Evolutionary conservation across 176 grass and related monocot genomes (phyloP), one percentile per base, ranked within the genome.

Genomic region (Oryza nivara): DNA sequence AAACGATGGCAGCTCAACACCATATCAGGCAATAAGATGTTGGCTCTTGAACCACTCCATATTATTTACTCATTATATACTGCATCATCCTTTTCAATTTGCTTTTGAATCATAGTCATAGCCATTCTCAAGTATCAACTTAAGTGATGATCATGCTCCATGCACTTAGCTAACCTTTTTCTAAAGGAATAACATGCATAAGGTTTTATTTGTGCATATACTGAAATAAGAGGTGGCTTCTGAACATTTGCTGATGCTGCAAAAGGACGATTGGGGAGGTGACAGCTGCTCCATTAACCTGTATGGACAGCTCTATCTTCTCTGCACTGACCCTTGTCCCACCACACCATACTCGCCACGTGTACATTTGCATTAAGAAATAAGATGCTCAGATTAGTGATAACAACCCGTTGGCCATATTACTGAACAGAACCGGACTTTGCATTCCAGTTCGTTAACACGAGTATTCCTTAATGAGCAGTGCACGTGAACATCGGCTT

Each of bases 281-380:
- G 84, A 86, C 88, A 64, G 80, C 79, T 79, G 84, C 68, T 71
- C 47, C 80, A 90, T 65, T 79, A 80, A 73, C 80, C 14, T 10
- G 68, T 73, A 70, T 68, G 74, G 73, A 83, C 80, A 87, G 70
- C 84, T 75, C 61, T 65, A 90, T 80, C 75, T 74, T 70, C 80
- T 70, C 80, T 84, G 80, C 47, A 40, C 74, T 86, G 41, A 16
- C 28, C 25, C 34, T 0, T 70, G 76, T 52, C 70, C 41, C 61
- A 80, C 80, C 61, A 75, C 38, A 63, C 69, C 80, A 44, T 73
- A 12, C n/a, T 75, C 67, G 80, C 84, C 89, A 75, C 80, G 68
- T 75, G 70, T 68, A 52, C 20, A 52, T 41, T 63, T n/a, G 38
- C 78, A 54, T 65, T 75, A 76, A 41, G 25, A 80, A 65, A 45